Conservation (phyloP, 1,139 yeast genomes). For the Barnettozyma hawaiiensis region DNA sequence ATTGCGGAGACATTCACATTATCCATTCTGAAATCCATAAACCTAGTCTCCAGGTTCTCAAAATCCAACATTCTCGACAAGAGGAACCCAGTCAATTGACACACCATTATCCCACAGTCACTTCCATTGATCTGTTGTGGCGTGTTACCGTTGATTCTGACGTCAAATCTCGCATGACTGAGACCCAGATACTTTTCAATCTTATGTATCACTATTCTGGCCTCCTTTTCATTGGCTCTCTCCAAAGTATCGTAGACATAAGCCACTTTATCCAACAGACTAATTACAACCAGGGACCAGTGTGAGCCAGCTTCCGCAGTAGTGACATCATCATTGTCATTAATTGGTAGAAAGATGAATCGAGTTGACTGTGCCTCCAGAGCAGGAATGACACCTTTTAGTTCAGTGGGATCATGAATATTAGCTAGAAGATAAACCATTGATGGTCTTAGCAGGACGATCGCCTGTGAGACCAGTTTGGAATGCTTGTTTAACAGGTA, state of each 20-base stretch:
- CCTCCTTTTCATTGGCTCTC: slow-evolving; percentile 35
- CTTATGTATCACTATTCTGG: slow-evolving; percentile 31
- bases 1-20: slow-evolving; percentile 35
- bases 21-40: slow-evolving; percentile 30
- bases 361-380: slow-evolving; percentile 31
- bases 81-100: slow-evolving; percentile 41
- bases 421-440: slow-evolving; percentile 35
- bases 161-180: slow-evolving; percentile 20
- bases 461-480: slow-evolving; percentile 18
- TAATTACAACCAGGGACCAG: slow-evolving; percentile 48
- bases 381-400: slow-evolving; percentile 40
- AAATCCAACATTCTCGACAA: slow-evolving; percentile 33
- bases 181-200: slow-evolving; percentile 28
- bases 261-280: slow-evolving; percentile 34
- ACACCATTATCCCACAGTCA: slow-evolving; percentile 60
- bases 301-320: slow-evolving; percentile 48
- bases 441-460: slow-evolving; percentile 35
- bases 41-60: slow-evolving; percentile 21
- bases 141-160: slow-evolving; percentile 34
- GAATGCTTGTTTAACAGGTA: slow-evolving; percentile 24
- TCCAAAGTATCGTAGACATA: slow-evolving; percentile 43
- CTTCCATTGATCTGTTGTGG: slow-evolving; percentile 75
- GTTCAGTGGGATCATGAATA: slow-evolving; percentile 26
- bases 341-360: slow-evolving; percentile 46
- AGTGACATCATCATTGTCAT: slow-evolving; percentile 45